Base-by-base conservation (phyloP, 164 flowering plant genomes). In the Echeveria elegans region DNA sequence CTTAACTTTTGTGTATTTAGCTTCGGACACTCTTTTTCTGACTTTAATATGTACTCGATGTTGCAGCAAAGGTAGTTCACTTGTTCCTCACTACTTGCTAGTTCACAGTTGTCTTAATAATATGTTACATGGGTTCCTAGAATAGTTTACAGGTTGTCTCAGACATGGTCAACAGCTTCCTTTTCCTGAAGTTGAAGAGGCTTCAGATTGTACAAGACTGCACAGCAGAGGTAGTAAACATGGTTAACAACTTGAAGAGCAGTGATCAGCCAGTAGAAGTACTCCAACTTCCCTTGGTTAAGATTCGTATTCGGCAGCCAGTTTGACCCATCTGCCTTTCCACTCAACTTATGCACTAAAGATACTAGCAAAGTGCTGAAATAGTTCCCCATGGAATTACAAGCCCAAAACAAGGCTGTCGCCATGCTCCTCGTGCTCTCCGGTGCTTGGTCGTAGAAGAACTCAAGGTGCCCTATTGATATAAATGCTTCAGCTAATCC, bases 1-100 rank as follows among this genome's bases (percentile, higher is more conserved):
- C n/a, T n/a, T n/a, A n/a, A n/a, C n/a, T n/a, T n/a, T n/a, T 28
- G 29, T 26, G 12, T 38, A 14, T 38, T 38, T 10, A 38, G 59
- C 59, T 26, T n/a, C n/a, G n/a, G n/a, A n/a, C 24, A 7, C 30
- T 7, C 4, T 21, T 1, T 16, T 52, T 36, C 29, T 52, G 19
- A 26, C 10, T 47, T 60, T 40, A 63, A 14, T 24, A 63, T 6
- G 34, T 29, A 70, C 69, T 93, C 58, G 98, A 93, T 75, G 58
- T 93, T 7, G 98, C 98, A 9, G 98, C 98, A 29, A 93, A 93
- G 91, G 98, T 72, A 79, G 65, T 88, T 84, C 58, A 91, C 26
- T 88, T 94, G 84, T 89, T 75, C 14, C 26, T 26, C n/a, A 16
- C 59, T 56, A 14, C 32, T 36, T 23, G 36, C 9, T 23, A 34